Percentiles rank a stretch among this genome's conserved stretches.
Evolutionary conservation across 495 filamentous ascomycete genomes (phyloP).

Genomic region (Schizothecium vesticola): DNA sequence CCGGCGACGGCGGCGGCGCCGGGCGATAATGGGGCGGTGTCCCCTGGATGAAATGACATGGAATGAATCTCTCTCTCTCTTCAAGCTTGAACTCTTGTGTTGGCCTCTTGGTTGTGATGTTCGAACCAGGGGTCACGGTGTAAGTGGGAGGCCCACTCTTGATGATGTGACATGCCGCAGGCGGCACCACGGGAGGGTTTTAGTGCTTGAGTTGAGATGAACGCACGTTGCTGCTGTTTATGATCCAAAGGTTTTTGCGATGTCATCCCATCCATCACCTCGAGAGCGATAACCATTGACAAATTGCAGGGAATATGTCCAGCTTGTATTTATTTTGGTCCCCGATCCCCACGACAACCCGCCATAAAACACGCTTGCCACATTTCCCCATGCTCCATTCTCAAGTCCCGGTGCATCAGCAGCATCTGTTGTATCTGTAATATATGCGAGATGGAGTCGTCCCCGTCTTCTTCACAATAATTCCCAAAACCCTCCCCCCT

Average conservation of each 20-base stretch:
- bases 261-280: not conserved
- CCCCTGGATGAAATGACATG: not conserved
- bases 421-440: not conserved
- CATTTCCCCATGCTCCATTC: not conserved
- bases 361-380: not conserved
- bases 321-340: not conserved
- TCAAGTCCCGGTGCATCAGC: not conserved
- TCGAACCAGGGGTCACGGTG: not conserved
- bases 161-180: not conserved
- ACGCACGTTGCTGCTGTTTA: no score
- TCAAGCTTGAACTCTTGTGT: not conserved
- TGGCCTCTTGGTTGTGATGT: not conserved
- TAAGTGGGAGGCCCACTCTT: not conserved
- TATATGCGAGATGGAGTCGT: not conserved
- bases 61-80: not conserved
- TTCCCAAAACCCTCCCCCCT: no score
- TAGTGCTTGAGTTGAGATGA: no score
- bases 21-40: not conserved
- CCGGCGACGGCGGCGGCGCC: no score
- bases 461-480: not conserved
- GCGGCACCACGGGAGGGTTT: no score
- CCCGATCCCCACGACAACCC: not conserved
- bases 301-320: not conserved
- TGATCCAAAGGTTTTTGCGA: not conserved
- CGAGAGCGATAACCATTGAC: no score